A percentile compares a stretch with the other conserved stretches of the same genome.
phyloP scores from a whole-genome alignment of 306 rosid species.

The Potentilla sterilis region DNA sequence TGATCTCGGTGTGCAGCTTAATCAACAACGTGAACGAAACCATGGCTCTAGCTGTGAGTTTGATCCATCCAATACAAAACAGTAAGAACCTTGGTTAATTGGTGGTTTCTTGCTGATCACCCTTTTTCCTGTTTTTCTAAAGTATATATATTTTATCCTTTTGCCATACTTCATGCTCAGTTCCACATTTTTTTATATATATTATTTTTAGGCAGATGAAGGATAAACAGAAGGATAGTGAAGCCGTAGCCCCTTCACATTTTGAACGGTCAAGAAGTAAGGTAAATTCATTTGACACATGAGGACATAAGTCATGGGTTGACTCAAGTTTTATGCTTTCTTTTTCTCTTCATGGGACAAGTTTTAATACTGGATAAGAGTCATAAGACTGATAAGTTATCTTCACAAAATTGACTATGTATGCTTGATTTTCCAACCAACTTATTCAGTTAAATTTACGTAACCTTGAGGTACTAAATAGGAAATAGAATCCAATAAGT shows the following conservation, averaged over 20 bases:
- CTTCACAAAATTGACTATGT: background rate
- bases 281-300: constrained; percentile 44
- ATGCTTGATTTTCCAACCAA: background rate
- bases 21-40: constrained; percentile 40
- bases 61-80: constrained; percentile 33
- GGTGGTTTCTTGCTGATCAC: constrained; percentile 10
- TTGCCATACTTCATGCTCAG: background rate
- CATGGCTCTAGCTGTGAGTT: constrained; percentile 24
- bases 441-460: background rate
- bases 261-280: constrained; percentile 55
- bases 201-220: constrained; percentile 41
- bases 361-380: background rate
- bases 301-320: constrained; percentile 17
- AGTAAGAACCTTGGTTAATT: constrained; percentile 42
- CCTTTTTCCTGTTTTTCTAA: constrained; percentile 5
- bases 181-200: constrained; percentile 5
- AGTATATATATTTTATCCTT: too few species aligned
- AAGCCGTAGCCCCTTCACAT: constrained; percentile 37
- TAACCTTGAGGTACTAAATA: background rate
- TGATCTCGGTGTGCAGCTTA: constrained; percentile 58
- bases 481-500: constrained; percentile 3
- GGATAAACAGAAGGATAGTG: constrained; percentile 48
- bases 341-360: background rate
- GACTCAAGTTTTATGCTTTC: background rate
- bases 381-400: background rate